Evolutionary conservation across 148 eudicot species (phyloP), one percentile per base, ranked within the genome.

Genomic region (Selenicereus undatus): DNA sequence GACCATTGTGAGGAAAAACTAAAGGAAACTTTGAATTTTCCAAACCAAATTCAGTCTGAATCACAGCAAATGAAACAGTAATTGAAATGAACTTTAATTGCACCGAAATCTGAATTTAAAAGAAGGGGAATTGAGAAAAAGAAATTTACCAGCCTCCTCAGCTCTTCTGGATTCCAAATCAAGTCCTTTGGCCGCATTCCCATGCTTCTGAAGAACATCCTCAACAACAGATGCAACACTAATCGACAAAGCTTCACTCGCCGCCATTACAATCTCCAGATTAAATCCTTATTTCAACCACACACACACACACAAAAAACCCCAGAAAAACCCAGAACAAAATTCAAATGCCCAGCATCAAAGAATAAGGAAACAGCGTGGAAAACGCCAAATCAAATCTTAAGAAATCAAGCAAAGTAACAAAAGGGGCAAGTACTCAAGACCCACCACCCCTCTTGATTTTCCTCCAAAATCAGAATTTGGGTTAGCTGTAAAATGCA

Each of bases 131-230:
- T 2, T 42, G 11, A 64, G 29, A 51, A 13, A 26, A 56, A 79
- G 50, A 69, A 45, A 64, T 32, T 45, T 85, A 87, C 89, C 89
- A 89, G 90, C 93, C 86, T 91, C 90, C 48, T 91, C 87, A 72
- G 90, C 93, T 81, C 85, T 88, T 88, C 93, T 85, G 20, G 93
- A 88, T 43, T 87, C 90, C 76, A 91, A 89, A 86, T 91, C 91
- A 72, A 88, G 83, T 50, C 88, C 91, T 74, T 88, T 83, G 16
- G 89, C 89, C 10, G 88, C 85, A 78, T 71, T 82, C 1, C 91
- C 97, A 75, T 94, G 98, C 80, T 91, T 94, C 74, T 95, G 95
- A 82, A 95, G 91, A 82, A 95, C 95, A 88, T 87, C 91, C 75
- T 94, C 94, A 79, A 94, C 97, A 29, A 94, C 90, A 6, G 94